A percentile compares a stretch with the other conserved stretches of the same genome.
Conservation (phyloP, 768 basidiomycete genomes). For the Kwoniella dendrophila region DNA sequence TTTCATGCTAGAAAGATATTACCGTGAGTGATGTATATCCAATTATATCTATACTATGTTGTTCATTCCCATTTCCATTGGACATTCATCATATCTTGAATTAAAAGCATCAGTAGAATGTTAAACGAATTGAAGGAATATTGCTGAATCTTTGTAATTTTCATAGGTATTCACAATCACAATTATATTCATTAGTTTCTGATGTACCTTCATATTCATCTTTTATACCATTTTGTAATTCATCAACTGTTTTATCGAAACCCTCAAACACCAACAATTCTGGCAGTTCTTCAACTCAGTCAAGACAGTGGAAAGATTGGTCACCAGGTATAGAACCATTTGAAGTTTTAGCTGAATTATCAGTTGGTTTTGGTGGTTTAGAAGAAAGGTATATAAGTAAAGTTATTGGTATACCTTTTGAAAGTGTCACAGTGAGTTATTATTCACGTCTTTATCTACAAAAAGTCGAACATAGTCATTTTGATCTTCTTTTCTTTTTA, state of each 20-base stretch:
- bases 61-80: too few relatives aligned
- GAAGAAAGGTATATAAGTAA: slow-evolving; percentile 82
- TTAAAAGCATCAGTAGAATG: too few relatives aligned
- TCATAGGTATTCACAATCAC: slow-evolving; percentile 71
- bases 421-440: slow-evolving; percentile 73
- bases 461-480: not conserved
- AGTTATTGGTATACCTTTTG: slow-evolving; percentile 76
- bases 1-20: slow-evolving; percentile 84
- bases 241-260: slow-evolving; percentile 66
- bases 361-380: slow-evolving; percentile 83
- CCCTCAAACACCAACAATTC: slow-evolving; percentile 8
- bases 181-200: slow-evolving; percentile 83
- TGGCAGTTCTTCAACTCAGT: not conserved
- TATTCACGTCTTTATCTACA: not conserved
- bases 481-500: too few relatives aligned
- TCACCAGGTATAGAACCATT: slow-evolving; percentile 53
- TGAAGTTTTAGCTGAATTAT: slow-evolving; percentile 79
- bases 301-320: slow-evolving; percentile 32
- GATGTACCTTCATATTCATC: slow-evolving; percentile 81
- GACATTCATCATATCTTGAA: too few relatives aligned
- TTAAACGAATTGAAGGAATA: not conserved
- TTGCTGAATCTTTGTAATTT: slow-evolving; percentile 59
- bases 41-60: too few relatives aligned
- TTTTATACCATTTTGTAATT: slow-evolving; percentile 87
- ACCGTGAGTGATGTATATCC: slow-evolving; percentile 65